Base-by-base conservation (phyloP, 768 basidiomycete genomes). In the Lactarius hatsudake region DNA sequence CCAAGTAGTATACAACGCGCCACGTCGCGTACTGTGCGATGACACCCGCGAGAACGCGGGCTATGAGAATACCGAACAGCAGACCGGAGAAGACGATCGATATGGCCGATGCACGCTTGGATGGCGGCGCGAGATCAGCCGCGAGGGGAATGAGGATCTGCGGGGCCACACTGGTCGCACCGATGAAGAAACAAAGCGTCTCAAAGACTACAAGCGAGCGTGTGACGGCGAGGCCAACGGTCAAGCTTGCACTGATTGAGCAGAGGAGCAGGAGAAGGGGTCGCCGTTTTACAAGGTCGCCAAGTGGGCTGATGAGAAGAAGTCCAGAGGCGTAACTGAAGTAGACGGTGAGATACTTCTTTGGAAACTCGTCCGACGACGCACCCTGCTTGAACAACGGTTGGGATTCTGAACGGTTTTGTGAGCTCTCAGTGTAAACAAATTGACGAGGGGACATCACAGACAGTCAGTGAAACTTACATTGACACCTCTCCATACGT, bases 201-300 rank as follows among this genome's bases (percentile, higher is more conserved):
- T 92, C 86, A 71, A 94, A 90, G 30, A 82, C 84, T 8, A 76
- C 77, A 5, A 92, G 79, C 59, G 76, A 83, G 2, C 76, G 76
- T 0, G 91, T 90, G 15, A 91, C 69, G 0, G 89, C 83, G 1
- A 94, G 81, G 0, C 89, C 93, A 59, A 95, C 86, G 0, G 89
- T 86, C 4, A 96, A 79, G 5, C 81, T 72, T 0, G 83, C 82
- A 9, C 53, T 42, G 28, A 60, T 42, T 0, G 87, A 85, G 26
- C 83, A 57, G 1, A 82, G 70, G 45, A 89, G 78, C 23, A 96
- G 79, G 36, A 90, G 81, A 0, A 96, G 80, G 54, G 86, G 87
- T 15, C 94, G 81, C 42, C 93, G 80, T 23, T 89, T 88, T 34
- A 93, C 82, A 26, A 95, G 82, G 74, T 96, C 94, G 9, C 94